Evolutionary conservation across 179 eudicot species (phyloP), one percentile per base, ranked within the genome.

Genomic region (Spergularia azorica): DNA sequence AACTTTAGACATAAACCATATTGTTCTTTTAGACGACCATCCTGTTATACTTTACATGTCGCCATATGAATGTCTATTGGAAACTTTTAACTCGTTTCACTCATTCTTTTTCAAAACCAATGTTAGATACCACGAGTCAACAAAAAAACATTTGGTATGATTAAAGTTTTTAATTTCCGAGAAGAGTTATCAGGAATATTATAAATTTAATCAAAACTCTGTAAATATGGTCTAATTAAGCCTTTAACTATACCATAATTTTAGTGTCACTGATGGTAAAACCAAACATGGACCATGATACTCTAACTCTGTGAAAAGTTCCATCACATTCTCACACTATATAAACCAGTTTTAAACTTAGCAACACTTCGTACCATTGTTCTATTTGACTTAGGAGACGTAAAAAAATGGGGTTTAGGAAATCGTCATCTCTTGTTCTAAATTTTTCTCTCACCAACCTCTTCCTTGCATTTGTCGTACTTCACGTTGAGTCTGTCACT

Each of bases 201-300:
- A 26, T 26, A 26, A 26, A 26, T 2, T 26, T 26, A 26, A 26
- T 26, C 32, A 26, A 26, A 26, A n/a, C n/a, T 26, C 32, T 26
- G 32, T 0, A 17, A 56, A 56, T 13, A 36, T 14, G 18, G 6
- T 16, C 7, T 16, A 55, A 10, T 16, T 17, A 58, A 16, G 20
- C 8, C 7, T 17, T 2, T 58, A 58, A n/a, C 39, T 36, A 11
- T 61, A 3, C 13, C 10, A 18, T 8, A 36, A 32, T 38, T 63
- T 63, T 63, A 13, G 50, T 38, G 48, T 13, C 36, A 14, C 15
- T 38, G 17, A 38, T 38, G 13, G n/a, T 66, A 54, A 70, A 16
- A 46, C 73, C n/a, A 52, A 70, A 54, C 46, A 51, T 32, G 43
- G 41, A 70, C 18, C 48, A 55, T 70, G 73, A 52, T 70, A 54